These are phyloP conservation scores for Calonectria fujianensis DNA, from an alignment of 2,329 filamentous ascomycete species.

Conservation along the genomic window DNA sequence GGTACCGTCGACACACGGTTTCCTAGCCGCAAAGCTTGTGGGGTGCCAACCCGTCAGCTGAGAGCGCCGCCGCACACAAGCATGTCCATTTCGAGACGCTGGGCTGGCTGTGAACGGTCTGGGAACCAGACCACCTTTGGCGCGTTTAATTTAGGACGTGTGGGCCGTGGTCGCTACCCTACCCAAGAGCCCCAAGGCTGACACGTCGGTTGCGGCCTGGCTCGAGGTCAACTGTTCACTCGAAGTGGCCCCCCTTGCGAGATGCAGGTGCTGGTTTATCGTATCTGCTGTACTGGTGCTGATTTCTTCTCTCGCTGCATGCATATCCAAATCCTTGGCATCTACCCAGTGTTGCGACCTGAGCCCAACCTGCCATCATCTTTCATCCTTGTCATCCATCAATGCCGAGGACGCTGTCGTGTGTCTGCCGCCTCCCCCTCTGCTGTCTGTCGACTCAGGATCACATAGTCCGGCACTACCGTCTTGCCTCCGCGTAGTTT, in stretches of 20 bases:
- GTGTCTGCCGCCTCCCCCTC: conserved; percentile 35
- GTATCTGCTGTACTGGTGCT: conserved; percentile 9
- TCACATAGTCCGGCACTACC: conserved; percentile 75
- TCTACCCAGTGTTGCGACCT: background rate
- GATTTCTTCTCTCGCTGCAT: background rate
- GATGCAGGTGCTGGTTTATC: background rate
- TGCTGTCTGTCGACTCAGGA: conserved; percentile 71
- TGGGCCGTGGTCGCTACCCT: conserved; percentile 26
- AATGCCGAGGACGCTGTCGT: conserved; percentile 42
- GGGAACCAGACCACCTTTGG: conserved; percentile 26
- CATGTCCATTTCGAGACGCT: conserved; percentile 27
- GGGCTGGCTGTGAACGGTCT: conserved; percentile 18
- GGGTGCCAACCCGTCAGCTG: conserved; percentile 8
- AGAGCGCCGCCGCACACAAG: conserved; percentile 20
- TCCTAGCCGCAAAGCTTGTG: conserved; percentile 32
- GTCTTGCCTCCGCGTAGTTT: conserved; percentile 73
- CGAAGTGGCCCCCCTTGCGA: conserved; percentile 6
- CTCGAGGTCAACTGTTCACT: conserved; percentile 6
- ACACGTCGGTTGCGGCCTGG: conserved; percentile 31
- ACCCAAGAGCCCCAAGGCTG: conserved; percentile 36
- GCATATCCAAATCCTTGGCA: background rate
- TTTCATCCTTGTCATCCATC: background rate
- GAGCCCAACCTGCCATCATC: background rate
- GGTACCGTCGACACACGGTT: conserved; percentile 9
- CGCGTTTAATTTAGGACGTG: conserved; percentile 40